Conservation (phyloP, 148 eudicot species). For the Silene uniflora region DNA sequence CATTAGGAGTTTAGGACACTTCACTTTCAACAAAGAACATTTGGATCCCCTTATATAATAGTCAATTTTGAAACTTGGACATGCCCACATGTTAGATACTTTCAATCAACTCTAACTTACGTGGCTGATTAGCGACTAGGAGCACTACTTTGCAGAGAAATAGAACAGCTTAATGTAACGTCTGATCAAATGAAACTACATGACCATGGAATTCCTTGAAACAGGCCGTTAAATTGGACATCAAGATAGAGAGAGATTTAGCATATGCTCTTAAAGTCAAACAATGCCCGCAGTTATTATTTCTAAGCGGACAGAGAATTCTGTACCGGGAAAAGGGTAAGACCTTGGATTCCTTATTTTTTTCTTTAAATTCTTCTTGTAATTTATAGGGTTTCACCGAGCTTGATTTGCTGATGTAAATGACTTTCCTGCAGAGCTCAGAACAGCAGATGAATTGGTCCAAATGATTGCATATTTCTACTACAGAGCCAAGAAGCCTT, state of each 20-base stretch:
- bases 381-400: not conserved
- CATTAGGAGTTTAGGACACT: not conserved
- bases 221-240: slow-evolving; percentile 80
- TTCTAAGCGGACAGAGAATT: slow-evolving; percentile 64
- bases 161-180: not conserved
- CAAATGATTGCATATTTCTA: slow-evolving; percentile 90
- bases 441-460: slow-evolving; percentile 83
- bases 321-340: slow-evolving; percentile 76
- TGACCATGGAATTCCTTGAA: slow-evolving; percentile 15
- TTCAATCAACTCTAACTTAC: not conserved
- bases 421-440: slow-evolving; percentile 44
- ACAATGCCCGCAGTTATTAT: slow-evolving; percentile 77
- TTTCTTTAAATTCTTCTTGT: not conserved
- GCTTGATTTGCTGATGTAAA: not conserved
- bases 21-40: not conserved
- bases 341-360: not conserved
- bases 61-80: not conserved
- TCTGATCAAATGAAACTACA: not conserved
- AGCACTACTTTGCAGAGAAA: not conserved
- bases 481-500: slow-evolving; percentile 86
- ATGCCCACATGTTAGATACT: not conserved
- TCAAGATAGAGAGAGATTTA: slow-evolving; percentile 84
- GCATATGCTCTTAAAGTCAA: slow-evolving; percentile 84
- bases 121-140: not conserved
- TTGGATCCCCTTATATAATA: not conserved